Evolutionary conservation across 2,329 filamentous ascomycete species (phyloP), one percentile per base, ranked within the genome.

Genomic region (Colletotrichum agaves): DNA sequence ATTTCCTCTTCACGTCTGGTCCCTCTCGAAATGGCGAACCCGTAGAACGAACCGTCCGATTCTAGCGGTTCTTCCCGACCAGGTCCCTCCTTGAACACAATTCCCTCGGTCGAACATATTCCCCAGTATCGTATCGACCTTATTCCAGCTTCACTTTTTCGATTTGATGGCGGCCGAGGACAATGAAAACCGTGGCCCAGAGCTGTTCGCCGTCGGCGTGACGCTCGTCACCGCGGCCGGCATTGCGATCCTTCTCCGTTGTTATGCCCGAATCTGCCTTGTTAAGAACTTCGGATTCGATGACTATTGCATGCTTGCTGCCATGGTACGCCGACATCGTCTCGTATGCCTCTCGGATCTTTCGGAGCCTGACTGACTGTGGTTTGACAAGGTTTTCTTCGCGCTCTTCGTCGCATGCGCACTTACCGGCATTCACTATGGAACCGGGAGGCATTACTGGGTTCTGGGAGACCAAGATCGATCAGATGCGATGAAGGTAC

Each of bases 271-370:
- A 23, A 52, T 75, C 5, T 71, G 70, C 8, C 67, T 81, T 6
- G 75, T 82, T 44, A 79, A 75, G 69, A 77, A 75, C 33, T 81
- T 82, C 72, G 80, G 79, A 2, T 57, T 76, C 11, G 80, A 82
- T 63, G 80, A 82, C 67, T 80, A 75, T 73, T 73, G 75, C 57
- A 82, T 82, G 80, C 43, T 75, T 1, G 67, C 66, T 23, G 80
- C 80, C 15, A 72, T 76, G 58, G 78, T 79, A 73, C 53, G 72
- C 4, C 59, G 41, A 13, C 19, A 7, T n/a, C 27, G 2, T 21
- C 15, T n/a, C 15, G 31, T 21, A 15, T 31, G 27, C 3, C 11
- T 5, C 57, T 10, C 55, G 50, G 47, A 19, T 43, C 21, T 69
- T 60, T 63, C 27, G 56, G 58, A 17, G 4, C 61, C 4, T 35